Evolutionary conservation across 371 early-diverging fungal genomes (phyloP).

Genomic region (Apophysomyces elegans): DNA sequence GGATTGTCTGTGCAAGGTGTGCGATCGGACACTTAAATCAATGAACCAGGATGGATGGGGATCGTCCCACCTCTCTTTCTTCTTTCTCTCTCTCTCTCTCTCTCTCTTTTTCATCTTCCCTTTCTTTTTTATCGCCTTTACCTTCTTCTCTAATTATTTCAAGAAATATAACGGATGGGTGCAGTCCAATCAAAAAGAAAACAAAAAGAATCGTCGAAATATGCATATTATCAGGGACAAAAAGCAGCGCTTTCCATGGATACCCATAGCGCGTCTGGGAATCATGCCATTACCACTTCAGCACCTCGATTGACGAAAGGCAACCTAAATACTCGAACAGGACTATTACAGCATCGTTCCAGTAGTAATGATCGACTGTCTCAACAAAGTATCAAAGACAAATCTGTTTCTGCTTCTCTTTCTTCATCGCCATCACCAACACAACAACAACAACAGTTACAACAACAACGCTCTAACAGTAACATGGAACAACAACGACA

Average conservation of each 20-base stretch:
- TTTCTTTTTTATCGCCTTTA: conserved; percentile 7
- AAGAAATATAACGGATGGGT: conserved; percentile 27
- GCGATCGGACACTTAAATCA: conserved; percentile 1
- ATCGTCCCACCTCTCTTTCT: neutral
- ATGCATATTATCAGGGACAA: conserved; percentile 33
- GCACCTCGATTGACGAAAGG: neutral
- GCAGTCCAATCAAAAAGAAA: conserved; percentile 33
- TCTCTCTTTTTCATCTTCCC: conserved; percentile 8
- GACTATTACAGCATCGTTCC: neutral
- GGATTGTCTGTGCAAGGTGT: neutral
- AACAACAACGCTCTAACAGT: neutral
- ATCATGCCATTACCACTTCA: conserved; percentile 22
- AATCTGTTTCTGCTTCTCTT: neutral
- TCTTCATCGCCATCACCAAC: neutral
- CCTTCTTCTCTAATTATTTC: conserved; percentile 4
- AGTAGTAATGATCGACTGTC: conserved; percentile 6
- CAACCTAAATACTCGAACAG: conserved; percentile 24
- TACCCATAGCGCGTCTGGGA: too few species aligned
- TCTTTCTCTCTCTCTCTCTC: conserved; percentile 5
- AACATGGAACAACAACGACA: conserved; percentile 7
- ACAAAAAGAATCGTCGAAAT: conserved; percentile 28
- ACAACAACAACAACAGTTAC: neutral
- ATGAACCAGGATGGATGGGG: neutral
- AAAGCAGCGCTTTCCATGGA: conserved; percentile 19
- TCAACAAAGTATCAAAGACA: neutral